phyloP scores from a whole-genome alignment of 495 filamentous ascomycete genomes.

The Durotheca rogersii region DNA sequence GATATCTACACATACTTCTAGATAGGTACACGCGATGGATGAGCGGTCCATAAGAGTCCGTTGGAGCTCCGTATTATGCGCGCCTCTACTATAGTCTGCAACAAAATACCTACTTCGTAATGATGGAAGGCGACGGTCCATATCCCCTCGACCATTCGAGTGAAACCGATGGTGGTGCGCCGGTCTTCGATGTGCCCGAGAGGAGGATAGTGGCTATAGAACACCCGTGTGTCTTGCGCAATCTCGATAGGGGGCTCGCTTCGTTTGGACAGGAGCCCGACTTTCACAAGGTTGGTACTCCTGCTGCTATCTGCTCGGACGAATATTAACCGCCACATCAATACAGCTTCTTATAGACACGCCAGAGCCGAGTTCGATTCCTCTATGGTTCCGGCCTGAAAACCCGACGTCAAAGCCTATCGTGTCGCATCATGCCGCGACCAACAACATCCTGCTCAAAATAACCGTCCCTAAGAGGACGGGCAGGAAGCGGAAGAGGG shows the following conservation, averaged over 20 bases:
- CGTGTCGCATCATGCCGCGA: constrained; percentile 64
- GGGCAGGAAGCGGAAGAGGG: constrained; percentile 78
- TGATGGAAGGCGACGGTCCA: constrained; percentile 11
- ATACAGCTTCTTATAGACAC: constrained; percentile 26
- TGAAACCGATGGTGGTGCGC: constrained; percentile 34
- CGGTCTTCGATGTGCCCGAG: constrained; percentile 56
- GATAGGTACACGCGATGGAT: no score
- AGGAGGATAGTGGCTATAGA: constrained; percentile 74
- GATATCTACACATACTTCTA: no score
- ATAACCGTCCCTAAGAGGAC: constrained; percentile 84
- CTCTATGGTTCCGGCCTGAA: constrained; percentile 70
- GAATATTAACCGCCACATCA: constrained; percentile 2
- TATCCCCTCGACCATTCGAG: not conserved
- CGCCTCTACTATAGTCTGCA: not conserved
- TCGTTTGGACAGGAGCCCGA: constrained; percentile 70
- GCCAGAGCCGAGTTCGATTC: constrained; percentile 46
- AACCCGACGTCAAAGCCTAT: constrained; percentile 76
- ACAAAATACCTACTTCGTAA: not conserved
- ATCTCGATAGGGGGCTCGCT: constrained; percentile 77
- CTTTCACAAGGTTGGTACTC: constrained; percentile 60
- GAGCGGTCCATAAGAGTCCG: no score
- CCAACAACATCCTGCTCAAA: constrained; percentile 82
- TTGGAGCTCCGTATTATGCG: not conserved
- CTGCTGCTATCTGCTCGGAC: no score
- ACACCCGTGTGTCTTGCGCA: constrained; percentile 80